Percentiles rank a stretch among this genome's conserved stretches.
phyloP scores from a whole-genome alignment of 2,329 filamentous ascomycete species.

The Cladosporium velox region DNA sequence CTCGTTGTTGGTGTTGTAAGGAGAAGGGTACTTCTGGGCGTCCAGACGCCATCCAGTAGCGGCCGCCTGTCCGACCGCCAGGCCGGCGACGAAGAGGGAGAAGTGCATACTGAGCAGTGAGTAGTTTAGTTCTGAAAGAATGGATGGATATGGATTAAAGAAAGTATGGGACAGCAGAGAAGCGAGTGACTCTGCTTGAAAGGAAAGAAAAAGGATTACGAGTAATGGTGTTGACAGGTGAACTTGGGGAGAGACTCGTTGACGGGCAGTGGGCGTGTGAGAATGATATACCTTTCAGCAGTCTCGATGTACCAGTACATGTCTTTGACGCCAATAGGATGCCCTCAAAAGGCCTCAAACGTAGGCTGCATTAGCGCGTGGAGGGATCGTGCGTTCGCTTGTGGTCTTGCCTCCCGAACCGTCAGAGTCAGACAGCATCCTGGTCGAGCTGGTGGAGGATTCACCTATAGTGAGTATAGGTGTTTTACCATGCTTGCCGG shows the following conservation, averaged over 20 bases:
- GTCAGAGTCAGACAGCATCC: constrained; percentile 16
- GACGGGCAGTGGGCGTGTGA: not conserved
- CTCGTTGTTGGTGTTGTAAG: constrained; percentile 72
- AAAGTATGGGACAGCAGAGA: constrained; percentile 36
- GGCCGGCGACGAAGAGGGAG: constrained; percentile 30
- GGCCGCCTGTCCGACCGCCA: constrained; percentile 50
- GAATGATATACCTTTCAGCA: constrained; percentile 7
- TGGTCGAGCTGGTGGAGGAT: constrained; percentile 2
- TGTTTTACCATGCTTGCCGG: not conserved
- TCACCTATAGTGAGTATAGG: not conserved
- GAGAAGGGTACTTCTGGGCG: constrained; percentile 62
- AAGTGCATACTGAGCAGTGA: constrained; percentile 28
- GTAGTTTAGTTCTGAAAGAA: constrained; percentile 17
- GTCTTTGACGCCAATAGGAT: constrained; percentile 7
- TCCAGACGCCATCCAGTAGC: constrained; percentile 53
- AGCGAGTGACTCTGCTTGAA: constrained; percentile 50
- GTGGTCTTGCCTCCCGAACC: constrained; percentile 6
- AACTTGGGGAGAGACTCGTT: not conserved
- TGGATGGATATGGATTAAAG: constrained; percentile 27
- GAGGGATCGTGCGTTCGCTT: constrained; percentile 2
- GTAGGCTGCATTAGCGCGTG: constrained; percentile 5
- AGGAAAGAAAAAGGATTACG: constrained; percentile 25
- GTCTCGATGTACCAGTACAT: constrained; percentile 7
- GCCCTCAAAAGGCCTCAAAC: constrained; percentile 5
- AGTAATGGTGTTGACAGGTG: not conserved